Conservation (phyloP, 345 rosid species). For the Gossypium anomalum region DNA sequence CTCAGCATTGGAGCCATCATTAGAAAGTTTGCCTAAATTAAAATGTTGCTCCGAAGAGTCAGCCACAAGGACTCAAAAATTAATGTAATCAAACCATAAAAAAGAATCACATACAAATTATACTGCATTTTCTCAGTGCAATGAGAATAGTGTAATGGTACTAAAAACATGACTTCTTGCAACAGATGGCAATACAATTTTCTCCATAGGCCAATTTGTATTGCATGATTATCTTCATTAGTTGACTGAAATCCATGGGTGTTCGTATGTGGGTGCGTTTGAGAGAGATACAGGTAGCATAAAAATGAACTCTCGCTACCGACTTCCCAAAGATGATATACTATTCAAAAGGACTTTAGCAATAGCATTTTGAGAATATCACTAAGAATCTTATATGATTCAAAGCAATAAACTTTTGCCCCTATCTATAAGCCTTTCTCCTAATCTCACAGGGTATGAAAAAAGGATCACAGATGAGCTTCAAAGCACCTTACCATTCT, state of each 20-base stretch:
- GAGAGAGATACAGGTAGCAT: not conserved
- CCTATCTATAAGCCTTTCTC: not conserved
- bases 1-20: conserved; percentile 37
- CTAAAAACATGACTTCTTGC: not conserved
- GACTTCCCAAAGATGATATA: not conserved
- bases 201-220: not conserved
- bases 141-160: not conserved
- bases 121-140: not conserved
- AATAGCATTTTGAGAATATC: not conserved
- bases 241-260: not conserved
- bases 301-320: not conserved
- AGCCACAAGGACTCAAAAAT: conserved; percentile 3
- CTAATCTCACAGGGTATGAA: not conserved
- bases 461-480: not conserved
- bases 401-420: not conserved
- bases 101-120: not conserved
- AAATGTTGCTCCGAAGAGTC: conserved; percentile 6
- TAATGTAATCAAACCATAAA: not conserved
- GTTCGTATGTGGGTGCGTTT: no score
- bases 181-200: not conserved
- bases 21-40: conserved; percentile 37
- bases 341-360: not conserved
- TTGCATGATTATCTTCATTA: not conserved
- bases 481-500: conserved; percentile 10
- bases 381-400: not conserved